A percentile compares a stretch with the other conserved stretches of the same genome.
phyloP scores from a whole-genome alignment of 2,329 filamentous ascomycete species.

The Scytalidium sp. region DNA sequence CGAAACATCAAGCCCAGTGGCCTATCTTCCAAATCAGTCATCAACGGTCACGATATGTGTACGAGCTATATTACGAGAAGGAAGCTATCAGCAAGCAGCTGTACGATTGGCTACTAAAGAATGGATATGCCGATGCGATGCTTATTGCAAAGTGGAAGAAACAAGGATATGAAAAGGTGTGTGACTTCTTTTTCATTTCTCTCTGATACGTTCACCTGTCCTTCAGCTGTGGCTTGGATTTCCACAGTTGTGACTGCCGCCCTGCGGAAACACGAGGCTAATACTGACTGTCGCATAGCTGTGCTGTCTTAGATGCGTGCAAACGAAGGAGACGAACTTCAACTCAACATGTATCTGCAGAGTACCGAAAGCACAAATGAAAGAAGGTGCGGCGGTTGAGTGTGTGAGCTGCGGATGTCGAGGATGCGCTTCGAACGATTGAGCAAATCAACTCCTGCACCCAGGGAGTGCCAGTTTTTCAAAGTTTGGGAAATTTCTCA shows the following conservation, averaged over 20 bases:
- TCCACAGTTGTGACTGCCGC: no score
- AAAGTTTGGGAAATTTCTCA: no score
- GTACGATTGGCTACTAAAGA: conserved; percentile 97
- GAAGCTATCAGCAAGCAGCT: conserved; percentile 89
- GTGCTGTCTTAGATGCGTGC: conserved; percentile 92
- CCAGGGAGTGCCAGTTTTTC: no score
- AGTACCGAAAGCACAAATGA: conserved; percentile 84
- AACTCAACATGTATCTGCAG: conserved; percentile 96
- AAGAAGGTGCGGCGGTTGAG: conserved; percentile 85
- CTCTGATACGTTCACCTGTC: no score
- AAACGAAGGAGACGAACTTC: conserved; percentile 99
- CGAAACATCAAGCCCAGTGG: conserved; percentile 90
- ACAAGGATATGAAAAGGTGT: conserved; percentile 93
- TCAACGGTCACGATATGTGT: conserved; percentile 88
- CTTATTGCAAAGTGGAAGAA: conserved; percentile 99
- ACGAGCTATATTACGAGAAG: conserved; percentile 97
- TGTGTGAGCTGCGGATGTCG: conserved; percentile 94
- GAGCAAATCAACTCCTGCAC: conserved; percentile 2
- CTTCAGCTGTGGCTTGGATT: no score
- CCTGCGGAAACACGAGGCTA: conserved; percentile 7
- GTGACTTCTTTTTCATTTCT: conserved; percentile 20
- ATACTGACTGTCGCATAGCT: conserved; percentile 49
- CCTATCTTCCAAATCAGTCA: conserved; percentile 97
- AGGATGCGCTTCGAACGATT: conserved; percentile 86
- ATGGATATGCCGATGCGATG: conserved; percentile 90